Percentiles rank a stretch among this genome's conserved stretches.
These are phyloP conservation scores for Oenanthe sinensis DNA, from an alignment of 129 eudicot genomes.

Conservation along the genomic window DNA sequence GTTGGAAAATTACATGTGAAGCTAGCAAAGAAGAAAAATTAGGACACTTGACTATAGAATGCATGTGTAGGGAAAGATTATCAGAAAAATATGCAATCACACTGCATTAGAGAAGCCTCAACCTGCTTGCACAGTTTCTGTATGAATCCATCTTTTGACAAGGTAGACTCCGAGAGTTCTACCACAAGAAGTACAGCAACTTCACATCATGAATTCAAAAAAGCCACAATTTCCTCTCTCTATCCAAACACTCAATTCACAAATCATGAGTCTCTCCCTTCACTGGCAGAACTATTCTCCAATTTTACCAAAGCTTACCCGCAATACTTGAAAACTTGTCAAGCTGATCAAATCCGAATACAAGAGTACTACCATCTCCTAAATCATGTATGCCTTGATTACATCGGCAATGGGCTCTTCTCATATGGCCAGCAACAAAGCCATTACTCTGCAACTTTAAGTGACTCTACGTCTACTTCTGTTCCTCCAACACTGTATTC, in stretches of 20 bases:
- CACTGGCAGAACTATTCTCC: conserved; percentile 18
- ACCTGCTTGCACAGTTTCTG: conserved; percentile 29
- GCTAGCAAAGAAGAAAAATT: not conserved
- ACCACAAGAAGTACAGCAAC: not conserved
- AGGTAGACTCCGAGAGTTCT: not conserved
- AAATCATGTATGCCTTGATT: conserved; percentile 37
- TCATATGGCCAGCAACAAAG: conserved; percentile 26
- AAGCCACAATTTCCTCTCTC: conserved; percentile 29
- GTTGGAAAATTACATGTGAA: not conserved
- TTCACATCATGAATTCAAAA: conserved; percentile 21
- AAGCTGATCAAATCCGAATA: conserved; percentile 34
- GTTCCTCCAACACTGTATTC: conserved; percentile 6
- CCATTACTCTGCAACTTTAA: not conserved
- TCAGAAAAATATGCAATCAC: conserved; percentile 26
- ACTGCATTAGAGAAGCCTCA: conserved; percentile 31
- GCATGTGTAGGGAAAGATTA: not conserved
- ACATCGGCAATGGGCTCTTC: conserved; percentile 41
- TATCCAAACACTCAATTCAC: conserved; percentile 38
- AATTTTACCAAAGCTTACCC: conserved; percentile 25
- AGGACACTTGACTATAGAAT: not conserved
- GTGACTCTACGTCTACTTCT: conserved; percentile 24
- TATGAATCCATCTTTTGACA: not conserved
- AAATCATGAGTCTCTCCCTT: conserved; percentile 45
- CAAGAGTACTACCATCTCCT: conserved; percentile 33
- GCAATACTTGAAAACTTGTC: conserved; percentile 20